Percentiles rank a stretch among this genome's conserved stretches.
phyloP scores from a whole-genome alignment of 2,329 filamentous ascomycete species.

The Dactylellina parvicollis region DNA sequence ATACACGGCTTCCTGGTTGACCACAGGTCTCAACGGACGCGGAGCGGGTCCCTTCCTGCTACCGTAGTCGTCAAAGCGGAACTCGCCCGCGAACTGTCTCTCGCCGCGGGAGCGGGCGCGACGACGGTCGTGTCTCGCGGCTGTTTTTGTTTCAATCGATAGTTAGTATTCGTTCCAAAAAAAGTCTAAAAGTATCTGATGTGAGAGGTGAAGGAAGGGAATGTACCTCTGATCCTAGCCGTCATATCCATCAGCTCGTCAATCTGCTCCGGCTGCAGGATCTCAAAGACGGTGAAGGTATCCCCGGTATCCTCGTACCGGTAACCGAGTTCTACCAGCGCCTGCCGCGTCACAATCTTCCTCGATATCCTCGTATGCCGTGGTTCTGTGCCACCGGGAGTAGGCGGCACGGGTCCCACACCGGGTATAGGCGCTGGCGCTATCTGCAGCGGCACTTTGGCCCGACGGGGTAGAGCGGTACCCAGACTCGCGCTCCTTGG shows the following conservation, averaged over 20 bases:
- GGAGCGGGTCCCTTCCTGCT: slow-evolving; percentile 5
- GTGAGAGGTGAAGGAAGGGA: background rate
- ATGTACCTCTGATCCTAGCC: slow-evolving; percentile 48
- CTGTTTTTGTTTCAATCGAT: slow-evolving; percentile 20
- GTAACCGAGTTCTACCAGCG: slow-evolving; percentile 83
- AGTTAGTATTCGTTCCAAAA: background rate
- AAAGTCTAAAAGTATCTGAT: slow-evolving; percentile 1
- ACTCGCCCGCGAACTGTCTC: slow-evolving; percentile 26
- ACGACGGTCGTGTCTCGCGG: slow-evolving; percentile 50
- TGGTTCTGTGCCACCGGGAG: slow-evolving; percentile 31
- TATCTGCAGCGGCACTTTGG: slow-evolving; percentile 43
- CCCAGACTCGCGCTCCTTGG: slow-evolving; percentile 42
- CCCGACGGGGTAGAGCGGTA: slow-evolving; percentile 28
- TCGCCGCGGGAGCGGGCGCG: slow-evolving; percentile 45
- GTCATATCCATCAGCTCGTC: slow-evolving; percentile 49
- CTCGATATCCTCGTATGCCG: slow-evolving; percentile 84
- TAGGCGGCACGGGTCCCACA: slow-evolving; percentile 4
- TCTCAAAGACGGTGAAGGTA: slow-evolving; percentile 46
- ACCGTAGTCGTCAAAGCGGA: slow-evolving; percentile 37
- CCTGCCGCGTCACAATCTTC: slow-evolving; percentile 84
- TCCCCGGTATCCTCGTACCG: slow-evolving; percentile 82
- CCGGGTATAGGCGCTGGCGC: slow-evolving; percentile 19
- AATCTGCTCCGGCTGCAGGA: slow-evolving; percentile 40
- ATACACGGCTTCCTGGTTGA: slow-evolving; percentile 34
- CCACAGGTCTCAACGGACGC: slow-evolving; percentile 19